A percentile compares a stretch with the other conserved stretches of the same genome.
These are phyloP conservation scores for Lentinula edodes DNA, from an alignment of 768 basidiomycete genomes.

Conservation along the genomic window DNA sequence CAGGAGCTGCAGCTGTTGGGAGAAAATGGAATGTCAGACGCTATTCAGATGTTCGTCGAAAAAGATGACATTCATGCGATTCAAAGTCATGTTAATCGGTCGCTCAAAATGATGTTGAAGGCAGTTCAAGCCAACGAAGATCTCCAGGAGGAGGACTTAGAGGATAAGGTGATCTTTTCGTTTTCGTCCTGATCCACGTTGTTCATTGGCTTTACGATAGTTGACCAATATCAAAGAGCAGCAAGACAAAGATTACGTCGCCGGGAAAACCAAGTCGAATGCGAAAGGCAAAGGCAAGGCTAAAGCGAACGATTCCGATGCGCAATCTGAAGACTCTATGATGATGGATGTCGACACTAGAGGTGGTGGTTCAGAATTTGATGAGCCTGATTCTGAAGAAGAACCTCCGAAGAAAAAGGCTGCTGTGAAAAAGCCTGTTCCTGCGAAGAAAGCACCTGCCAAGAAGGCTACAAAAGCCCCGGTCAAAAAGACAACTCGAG, in stretches of 20 bases:
- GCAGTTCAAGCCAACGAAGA: conserved; percentile 47
- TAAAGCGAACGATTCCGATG: conserved; percentile 50
- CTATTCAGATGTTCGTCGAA: conserved; percentile 93
- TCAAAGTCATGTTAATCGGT: conserved; percentile 59
- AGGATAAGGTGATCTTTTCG: conserved; percentile 53
- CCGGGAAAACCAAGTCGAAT: conserved; percentile 34
- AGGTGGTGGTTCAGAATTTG: conserved; percentile 31
- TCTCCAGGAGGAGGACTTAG: conserved; percentile 67
- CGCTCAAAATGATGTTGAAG: conserved; percentile 59
- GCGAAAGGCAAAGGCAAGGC: conserved; percentile 51
- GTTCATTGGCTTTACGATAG: conserved; percentile 27
- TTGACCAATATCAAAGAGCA: conserved; percentile 65
- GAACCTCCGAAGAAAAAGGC: conserved; percentile 31
- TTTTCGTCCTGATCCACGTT: not conserved
- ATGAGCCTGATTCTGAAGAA: conserved; percentile 47
- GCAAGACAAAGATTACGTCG: conserved; percentile 58
- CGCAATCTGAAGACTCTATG: conserved; percentile 61
- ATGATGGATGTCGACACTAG: conserved; percentile 61
- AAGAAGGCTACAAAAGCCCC: conserved; percentile 40
- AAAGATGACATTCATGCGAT: conserved; percentile 97
- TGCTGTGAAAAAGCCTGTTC: conserved; percentile 19
- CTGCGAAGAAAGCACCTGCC: conserved; percentile 18
- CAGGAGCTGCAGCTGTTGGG: conserved; percentile 91
- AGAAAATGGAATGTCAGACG: conserved; percentile 88
- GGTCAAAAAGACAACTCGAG: conserved; percentile 31